Percentiles rank a stretch among this genome's conserved stretches.
phyloP scores from a whole-genome alignment of 2,329 filamentous ascomycete species.

The Gliomastix tumulicola region DNA sequence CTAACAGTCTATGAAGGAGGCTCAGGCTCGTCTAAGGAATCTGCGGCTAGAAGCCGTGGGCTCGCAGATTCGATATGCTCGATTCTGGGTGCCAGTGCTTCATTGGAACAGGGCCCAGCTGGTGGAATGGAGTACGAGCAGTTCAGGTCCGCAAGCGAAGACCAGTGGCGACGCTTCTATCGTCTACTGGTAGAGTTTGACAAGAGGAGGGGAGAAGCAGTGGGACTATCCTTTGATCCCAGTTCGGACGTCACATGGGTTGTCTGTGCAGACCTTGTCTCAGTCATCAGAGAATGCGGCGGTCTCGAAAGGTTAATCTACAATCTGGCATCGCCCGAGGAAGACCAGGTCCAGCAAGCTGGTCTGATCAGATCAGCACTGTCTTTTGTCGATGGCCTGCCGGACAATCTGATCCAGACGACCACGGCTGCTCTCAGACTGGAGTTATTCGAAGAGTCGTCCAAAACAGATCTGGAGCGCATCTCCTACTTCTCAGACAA shows the following conservation, averaged over 20 bases:
- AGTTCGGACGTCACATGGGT: slow-evolving; percentile 72
- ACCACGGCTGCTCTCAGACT: slow-evolving; percentile 61
- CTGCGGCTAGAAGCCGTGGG: slow-evolving; percentile 41
- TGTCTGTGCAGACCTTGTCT: slow-evolving; percentile 73
- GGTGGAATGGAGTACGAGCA: slow-evolving; percentile 68
- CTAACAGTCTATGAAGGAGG: slow-evolving; percentile 73
- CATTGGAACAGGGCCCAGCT: slow-evolving; percentile 52
- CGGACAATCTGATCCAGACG: slow-evolving; percentile 60
- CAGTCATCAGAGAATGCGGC: slow-evolving; percentile 74
- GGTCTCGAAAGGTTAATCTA: slow-evolving; percentile 67
- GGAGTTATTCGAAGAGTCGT: slow-evolving; percentile 69
- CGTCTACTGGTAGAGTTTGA: slow-evolving; percentile 80
- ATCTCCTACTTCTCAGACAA: slow-evolving; percentile 74
- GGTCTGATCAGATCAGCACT: slow-evolving; percentile 63
- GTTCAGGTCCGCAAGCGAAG: slow-evolving; percentile 66
- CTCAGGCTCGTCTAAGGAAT: slow-evolving; percentile 25
- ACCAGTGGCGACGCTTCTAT: slow-evolving; percentile 88
- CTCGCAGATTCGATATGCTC: slow-evolving; percentile 72
- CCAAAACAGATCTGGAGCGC: slow-evolving; percentile 62
- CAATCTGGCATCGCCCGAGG: slow-evolving; percentile 52
- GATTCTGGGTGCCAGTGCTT: slow-evolving; percentile 62
- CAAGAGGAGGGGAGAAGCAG: slow-evolving; percentile 73
- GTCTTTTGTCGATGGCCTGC: slow-evolving; percentile 63
- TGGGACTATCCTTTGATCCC: slow-evolving; percentile 70
- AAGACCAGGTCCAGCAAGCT: slow-evolving; percentile 46